Evolutionary conservation across 148 eudicot species (phyloP).

Genomic region (Vaccinium darrowii): DNA sequence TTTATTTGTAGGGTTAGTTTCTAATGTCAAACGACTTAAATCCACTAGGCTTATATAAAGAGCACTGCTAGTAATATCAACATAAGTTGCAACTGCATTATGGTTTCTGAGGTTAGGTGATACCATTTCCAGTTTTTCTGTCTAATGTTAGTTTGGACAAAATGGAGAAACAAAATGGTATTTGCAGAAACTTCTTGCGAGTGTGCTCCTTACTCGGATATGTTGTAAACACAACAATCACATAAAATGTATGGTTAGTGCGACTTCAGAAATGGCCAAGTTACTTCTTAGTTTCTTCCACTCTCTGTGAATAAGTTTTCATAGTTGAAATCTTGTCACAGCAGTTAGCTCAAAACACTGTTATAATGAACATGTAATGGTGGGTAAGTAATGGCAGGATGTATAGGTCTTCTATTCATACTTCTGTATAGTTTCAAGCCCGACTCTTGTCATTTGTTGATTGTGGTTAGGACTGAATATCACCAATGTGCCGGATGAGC

Average conservation of each 20-base stretch:
- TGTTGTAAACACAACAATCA: not conserved
- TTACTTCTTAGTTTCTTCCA: not conserved
- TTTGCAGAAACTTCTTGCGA: not conserved
- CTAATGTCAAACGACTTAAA: not conserved
- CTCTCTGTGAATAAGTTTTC: not conserved
- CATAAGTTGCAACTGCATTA: not conserved
- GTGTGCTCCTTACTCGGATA: not conserved
- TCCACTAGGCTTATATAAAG: not conserved
- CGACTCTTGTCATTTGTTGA: not conserved
- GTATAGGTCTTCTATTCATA: not conserved
- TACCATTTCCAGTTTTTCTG: not conserved
- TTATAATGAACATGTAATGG: not conserved
- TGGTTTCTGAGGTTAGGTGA: not conserved
- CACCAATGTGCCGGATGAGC: not conserved
- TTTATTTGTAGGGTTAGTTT: not conserved
- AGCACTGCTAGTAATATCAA: not conserved
- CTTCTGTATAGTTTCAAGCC: not conserved
- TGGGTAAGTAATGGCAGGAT: not conserved
- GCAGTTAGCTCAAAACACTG: not conserved
- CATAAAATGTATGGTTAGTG: not conserved
- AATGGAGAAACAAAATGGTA: not conserved
- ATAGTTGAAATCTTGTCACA: not conserved
- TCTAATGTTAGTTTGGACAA: not conserved
- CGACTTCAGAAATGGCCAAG: not conserved
- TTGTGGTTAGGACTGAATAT: not conserved